Conservation (phyloP, 2,329 filamentous ascomycete genomes). For the Arthrobotrys conoides region DNA sequence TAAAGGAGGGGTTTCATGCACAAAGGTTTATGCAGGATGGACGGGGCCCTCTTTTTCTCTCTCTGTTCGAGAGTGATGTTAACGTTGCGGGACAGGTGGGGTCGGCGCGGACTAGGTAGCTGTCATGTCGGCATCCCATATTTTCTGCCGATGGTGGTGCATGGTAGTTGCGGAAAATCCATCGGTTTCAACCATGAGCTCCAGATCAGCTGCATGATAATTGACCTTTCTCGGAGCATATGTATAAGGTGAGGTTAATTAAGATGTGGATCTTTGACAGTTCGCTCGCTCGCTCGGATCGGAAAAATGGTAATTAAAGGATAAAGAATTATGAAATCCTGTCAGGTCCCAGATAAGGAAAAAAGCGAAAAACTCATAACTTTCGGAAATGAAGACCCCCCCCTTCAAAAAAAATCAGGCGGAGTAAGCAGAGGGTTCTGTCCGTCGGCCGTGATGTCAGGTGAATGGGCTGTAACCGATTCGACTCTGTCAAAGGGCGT, state of each 20-base stretch:
- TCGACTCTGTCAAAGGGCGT: slow-evolving; percentile 42
- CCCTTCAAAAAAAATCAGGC: slow-evolving; percentile 12
- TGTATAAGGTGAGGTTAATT: slow-evolving; percentile 36
- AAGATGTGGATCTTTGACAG: slow-evolving; percentile 48
- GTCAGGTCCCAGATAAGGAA: slow-evolving; percentile 32
- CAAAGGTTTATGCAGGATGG: slow-evolving; percentile 38
- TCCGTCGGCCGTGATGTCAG: slow-evolving; percentile 41
- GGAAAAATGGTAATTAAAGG: slow-evolving; percentile 58
- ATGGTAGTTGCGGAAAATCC: slow-evolving; percentile 44
- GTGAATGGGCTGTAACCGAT: slow-evolving; percentile 40
- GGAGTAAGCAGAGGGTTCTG: slow-evolving; percentile 41
- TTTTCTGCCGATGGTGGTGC: slow-evolving; percentile 30
- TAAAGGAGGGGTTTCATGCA: slow-evolving; percentile 40
- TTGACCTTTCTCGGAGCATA: slow-evolving; percentile 19
- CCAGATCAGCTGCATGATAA: slow-evolving; percentile 47
- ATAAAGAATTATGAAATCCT: slow-evolving; percentile 48
- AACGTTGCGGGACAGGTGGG: slow-evolving; percentile 59
- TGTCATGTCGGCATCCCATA: slow-evolving; percentile 19
- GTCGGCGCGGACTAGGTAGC: slow-evolving; percentile 39
- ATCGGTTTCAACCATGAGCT: slow-evolving; percentile 28
- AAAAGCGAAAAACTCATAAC: slow-evolving; percentile 31
- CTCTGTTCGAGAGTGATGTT: slow-evolving; percentile 42
- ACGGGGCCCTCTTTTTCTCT: slow-evolving; percentile 10
- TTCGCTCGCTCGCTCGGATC: slow-evolving; percentile 51
- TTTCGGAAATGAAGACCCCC: slow-evolving; percentile 24